A percentile compares a stretch with the other conserved stretches of the same genome.
Evolutionary conservation across 2,329 filamentous ascomycete genomes (phyloP).

Genomic region (Hypoxylon sp.): DNA sequence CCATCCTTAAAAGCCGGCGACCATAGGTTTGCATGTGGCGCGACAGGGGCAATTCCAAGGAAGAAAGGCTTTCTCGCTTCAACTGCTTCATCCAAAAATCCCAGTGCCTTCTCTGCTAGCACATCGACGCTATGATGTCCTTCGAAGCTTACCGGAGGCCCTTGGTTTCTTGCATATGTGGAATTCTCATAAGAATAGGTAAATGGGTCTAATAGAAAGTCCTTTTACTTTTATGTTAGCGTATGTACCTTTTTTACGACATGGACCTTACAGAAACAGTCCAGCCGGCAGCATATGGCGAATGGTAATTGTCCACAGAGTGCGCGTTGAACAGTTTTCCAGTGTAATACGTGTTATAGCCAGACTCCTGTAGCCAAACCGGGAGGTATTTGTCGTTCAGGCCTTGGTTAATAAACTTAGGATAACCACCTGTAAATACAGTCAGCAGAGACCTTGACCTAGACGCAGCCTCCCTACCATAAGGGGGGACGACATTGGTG

Average conservation of each 20-base stretch:
- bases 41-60: conserved; percentile 71
- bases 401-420: conserved; percentile 76
- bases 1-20: conserved; percentile 46
- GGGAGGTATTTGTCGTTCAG: conserved; percentile 78
- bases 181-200: conserved; percentile 76
- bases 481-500: conserved; percentile 69
- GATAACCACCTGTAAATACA: conserved; percentile 66
- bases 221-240: conserved; percentile 29
- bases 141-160: conserved; percentile 68
- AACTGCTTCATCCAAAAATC: conserved; percentile 69
- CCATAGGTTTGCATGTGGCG: conserved; percentile 67
- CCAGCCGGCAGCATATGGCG: conserved; percentile 71
- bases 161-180: conserved; percentile 70
- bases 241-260: not conserved
- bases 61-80: conserved; percentile 69
- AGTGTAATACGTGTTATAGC: conserved; percentile 80
- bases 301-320: conserved; percentile 72
- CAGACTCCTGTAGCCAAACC: conserved; percentile 77
- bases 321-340: conserved; percentile 82
- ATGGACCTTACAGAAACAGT: conserved; percentile 62
- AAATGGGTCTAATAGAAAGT: conserved; percentile 71
- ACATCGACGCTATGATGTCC: conserved; percentile 70
- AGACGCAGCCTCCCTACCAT: conserved; percentile 70
- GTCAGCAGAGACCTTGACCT: conserved; percentile 40
- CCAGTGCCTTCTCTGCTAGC: conserved; percentile 65